These are phyloP conservation scores for Arachnomyces sp. DNA, from an alignment of 2,329 filamentous ascomycete species.

Conservation along the genomic window DNA sequence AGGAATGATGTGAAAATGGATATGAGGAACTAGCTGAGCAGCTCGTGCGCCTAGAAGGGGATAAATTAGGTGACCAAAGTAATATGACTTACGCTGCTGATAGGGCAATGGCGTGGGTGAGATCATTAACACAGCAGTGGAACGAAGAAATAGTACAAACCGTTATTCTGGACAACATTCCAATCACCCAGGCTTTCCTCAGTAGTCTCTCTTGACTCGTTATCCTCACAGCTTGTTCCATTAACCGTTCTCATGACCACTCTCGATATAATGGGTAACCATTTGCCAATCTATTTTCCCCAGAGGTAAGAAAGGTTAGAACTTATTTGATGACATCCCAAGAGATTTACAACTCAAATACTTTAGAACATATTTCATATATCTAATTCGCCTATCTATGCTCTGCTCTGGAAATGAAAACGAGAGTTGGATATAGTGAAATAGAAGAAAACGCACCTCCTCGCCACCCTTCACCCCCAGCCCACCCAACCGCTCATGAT, in stretches of 20 bases:
- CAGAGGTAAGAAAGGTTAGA: not conserved
- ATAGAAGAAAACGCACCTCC: conserved; percentile 51
- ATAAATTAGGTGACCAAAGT: conserved; percentile 2
- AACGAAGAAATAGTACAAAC: conserved; percentile 28
- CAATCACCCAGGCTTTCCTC: conserved; percentile 70
- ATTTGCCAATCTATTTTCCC: conserved; percentile 34
- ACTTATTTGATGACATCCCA: conserved; percentile 1
- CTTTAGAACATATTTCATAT: too few species aligned
- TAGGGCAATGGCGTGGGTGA: too few species aligned
- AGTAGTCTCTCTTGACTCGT: conserved; percentile 27
- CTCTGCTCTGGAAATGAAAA: not conserved
- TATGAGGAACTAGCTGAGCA: conserved; percentile 85
- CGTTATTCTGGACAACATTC: conserved; percentile 97
- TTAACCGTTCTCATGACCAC: conserved; percentile 65
- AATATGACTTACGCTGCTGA: too few species aligned
- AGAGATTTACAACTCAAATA: not conserved
- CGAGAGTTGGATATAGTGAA: conserved; percentile 1
- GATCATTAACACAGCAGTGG: too few species aligned
- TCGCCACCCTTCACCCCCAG: conserved; percentile 56
- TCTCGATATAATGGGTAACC: conserved; percentile 51
- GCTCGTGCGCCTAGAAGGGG: conserved; percentile 59
- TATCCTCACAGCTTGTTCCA: conserved; percentile 10
- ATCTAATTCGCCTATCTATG: not conserved
- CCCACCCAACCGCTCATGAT: conserved; percentile 71
- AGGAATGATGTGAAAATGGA: conserved; percentile 92